Percentiles rank a stretch among this genome's conserved stretches.
Conservation (phyloP, 768 basidiomycete species). For the Boletus tylopilopsis region DNA sequence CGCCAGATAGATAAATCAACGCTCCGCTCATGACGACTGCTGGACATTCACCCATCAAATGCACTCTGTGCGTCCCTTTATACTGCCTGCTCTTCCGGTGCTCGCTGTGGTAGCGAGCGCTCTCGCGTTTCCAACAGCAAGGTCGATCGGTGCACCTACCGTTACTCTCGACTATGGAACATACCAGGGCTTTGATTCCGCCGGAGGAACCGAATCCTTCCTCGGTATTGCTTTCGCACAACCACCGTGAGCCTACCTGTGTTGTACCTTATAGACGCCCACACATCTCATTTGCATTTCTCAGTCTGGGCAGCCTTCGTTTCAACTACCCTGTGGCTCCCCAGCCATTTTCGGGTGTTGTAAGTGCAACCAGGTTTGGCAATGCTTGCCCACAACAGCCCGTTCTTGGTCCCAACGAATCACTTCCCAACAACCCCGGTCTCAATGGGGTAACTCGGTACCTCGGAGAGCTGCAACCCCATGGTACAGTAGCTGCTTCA, state of each 20-base stretch:
- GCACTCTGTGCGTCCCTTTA: not conserved
- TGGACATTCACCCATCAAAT: no score
- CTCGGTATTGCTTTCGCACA: slow-evolving; percentile 1
- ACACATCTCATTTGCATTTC: not conserved
- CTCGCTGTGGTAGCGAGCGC: not conserved
- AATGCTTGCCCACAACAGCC: slow-evolving; percentile 41
- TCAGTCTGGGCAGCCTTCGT: slow-evolving; percentile 16
- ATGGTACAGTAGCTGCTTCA: slow-evolving; percentile 2
- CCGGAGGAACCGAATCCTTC: not conserved
- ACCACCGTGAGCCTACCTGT: not conserved
- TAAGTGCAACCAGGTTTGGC: slow-evolving; percentile 15
- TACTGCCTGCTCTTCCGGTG: not conserved
- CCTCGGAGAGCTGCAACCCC: slow-evolving; percentile 1
- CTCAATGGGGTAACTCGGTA: not conserved
- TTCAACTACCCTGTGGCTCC: slow-evolving; percentile 14
- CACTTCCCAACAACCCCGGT: not conserved
- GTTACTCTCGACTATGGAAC: slow-evolving; percentile 17
- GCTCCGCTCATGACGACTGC: no score
- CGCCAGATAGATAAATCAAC: no score
- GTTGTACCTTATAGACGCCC: not conserved
- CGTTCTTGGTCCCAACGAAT: not conserved
- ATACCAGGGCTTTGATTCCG: slow-evolving; percentile 13
- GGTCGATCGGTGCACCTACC: not conserved
- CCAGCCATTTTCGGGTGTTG: not conserved
- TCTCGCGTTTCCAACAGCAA: not conserved